A percentile compares a stretch with the other conserved stretches of the same genome.
phyloP scores from a whole-genome alignment of 495 filamentous ascomycete species.

The Aspergillus leporis region DNA sequence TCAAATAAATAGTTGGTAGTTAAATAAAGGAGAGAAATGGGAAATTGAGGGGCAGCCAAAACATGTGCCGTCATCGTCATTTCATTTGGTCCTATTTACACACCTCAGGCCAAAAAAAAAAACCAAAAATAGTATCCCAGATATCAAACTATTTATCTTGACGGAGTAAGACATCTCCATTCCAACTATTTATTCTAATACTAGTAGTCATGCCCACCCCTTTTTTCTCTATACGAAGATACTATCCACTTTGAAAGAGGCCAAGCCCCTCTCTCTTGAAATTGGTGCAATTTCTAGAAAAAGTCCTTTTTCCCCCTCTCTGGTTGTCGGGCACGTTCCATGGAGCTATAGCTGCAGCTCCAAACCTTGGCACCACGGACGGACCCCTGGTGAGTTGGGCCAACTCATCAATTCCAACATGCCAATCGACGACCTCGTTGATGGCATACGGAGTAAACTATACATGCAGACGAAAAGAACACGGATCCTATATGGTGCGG shows the following conservation, averaged over 20 bases:
- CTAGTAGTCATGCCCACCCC: no score
- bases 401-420: background rate
- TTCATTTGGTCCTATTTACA: background rate
- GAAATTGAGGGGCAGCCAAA: conserved; percentile 6
- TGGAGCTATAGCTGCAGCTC: background rate
- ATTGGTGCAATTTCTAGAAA: no score
- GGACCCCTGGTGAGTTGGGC: background rate
- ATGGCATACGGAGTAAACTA: background rate
- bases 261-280: no score
- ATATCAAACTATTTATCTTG: no score
- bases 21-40: conserved; percentile 6
- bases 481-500: background rate
- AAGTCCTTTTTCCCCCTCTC: no score
- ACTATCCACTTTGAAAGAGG: background rate
- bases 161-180: background rate
- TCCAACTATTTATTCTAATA: background rate
- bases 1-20: conserved; percentile 3
- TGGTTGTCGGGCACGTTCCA: background rate
- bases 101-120: background rate
- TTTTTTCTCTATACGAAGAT: background rate
- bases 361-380: background rate
- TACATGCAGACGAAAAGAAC: background rate
- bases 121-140: no score
- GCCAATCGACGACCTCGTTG: background rate
- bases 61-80: background rate